These are phyloP conservation scores for Xanthoceras sorbifolium DNA, from an alignment of 345 rosid species.

Conservation along the genomic window DNA sequence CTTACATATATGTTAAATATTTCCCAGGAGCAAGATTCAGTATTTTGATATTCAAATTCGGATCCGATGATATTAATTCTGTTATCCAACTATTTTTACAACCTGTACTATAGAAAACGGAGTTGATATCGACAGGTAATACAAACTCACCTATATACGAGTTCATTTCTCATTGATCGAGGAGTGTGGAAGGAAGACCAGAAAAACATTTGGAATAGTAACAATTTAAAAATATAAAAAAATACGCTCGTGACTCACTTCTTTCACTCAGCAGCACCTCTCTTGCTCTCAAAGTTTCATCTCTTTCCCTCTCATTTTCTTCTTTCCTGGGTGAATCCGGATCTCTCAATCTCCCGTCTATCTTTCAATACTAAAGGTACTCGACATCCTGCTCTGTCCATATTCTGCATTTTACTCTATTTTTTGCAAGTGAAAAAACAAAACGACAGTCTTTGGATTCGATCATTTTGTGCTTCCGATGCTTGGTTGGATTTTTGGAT, in stretches of 20 bases:
- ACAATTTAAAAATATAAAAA: background rate
- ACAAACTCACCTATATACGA: background rate
- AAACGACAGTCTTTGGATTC: background rate
- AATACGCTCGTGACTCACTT: constrained; percentile 39
- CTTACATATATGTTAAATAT: background rate
- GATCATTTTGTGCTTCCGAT: background rate
- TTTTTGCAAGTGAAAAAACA: background rate
- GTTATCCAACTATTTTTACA: background rate
- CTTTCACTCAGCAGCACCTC: constrained; percentile 1
- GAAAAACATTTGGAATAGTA: background rate
- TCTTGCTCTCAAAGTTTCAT: background rate
- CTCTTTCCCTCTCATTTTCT: background rate
- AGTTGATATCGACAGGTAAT: background rate
- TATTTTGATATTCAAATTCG: no score
- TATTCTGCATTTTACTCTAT: background rate
- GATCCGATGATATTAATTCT: no score
- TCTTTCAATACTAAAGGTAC: background rate
- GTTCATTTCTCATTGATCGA: no score
- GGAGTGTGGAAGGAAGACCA: no score
- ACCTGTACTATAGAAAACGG: no score
- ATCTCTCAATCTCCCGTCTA: constrained; percentile 21
- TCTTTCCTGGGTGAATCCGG: constrained; percentile 17
- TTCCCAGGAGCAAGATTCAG: background rate
- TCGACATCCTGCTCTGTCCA: background rate
- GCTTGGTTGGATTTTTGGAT: background rate